Conservation (phyloP, 768 basidiomycete species). For the Trametes meyenii region DNA sequence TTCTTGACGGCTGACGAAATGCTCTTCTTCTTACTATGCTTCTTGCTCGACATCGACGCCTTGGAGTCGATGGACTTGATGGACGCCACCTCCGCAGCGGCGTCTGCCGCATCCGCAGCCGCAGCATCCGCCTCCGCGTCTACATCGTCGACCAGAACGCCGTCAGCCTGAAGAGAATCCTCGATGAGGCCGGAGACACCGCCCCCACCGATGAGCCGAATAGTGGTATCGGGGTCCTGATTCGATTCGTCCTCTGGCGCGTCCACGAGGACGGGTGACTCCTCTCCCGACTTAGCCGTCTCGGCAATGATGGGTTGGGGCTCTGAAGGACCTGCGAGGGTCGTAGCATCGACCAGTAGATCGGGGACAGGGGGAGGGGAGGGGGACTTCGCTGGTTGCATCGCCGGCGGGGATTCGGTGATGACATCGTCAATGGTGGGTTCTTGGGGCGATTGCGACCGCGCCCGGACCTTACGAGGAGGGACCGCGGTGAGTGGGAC, state of each 20-base stretch:
- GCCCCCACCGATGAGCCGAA: slow-evolving; percentile 62
- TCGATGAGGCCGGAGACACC: slow-evolving; percentile 46
- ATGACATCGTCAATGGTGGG: slow-evolving; percentile 5
- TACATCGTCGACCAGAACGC: slow-evolving; percentile 40
- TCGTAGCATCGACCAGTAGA: slow-evolving; percentile 15
- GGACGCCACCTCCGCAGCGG: slow-evolving; percentile 30
- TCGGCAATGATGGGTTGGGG: neutral
- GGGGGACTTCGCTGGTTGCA: neutral
- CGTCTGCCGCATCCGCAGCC: slow-evolving; percentile 28
- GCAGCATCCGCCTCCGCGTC: slow-evolving; percentile 30
- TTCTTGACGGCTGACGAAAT: slow-evolving; percentile 59
- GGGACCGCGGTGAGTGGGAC: slow-evolving; percentile 15
- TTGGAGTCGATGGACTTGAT: slow-evolving; percentile 40
- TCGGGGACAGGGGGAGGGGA: slow-evolving; percentile 7
- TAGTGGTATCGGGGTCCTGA: slow-evolving; percentile 43
- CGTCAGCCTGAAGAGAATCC: slow-evolving; percentile 35
- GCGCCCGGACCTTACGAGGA: slow-evolving; percentile 10
- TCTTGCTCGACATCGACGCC: slow-evolving; percentile 33
- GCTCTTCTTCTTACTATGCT: slow-evolving; percentile 62
- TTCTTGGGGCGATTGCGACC: slow-evolving; percentile 14
- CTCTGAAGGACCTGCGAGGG: slow-evolving; percentile 13
- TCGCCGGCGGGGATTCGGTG: slow-evolving; percentile 16
- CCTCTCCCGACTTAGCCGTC: slow-evolving; percentile 21
- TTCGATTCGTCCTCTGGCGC: slow-evolving; percentile 20
- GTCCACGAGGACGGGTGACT: slow-evolving; percentile 31